Evolutionary conservation across 805 yeast species (phyloP), one percentile per base, ranked within the genome.

Genomic region (Yarrowia bubula): DNA sequence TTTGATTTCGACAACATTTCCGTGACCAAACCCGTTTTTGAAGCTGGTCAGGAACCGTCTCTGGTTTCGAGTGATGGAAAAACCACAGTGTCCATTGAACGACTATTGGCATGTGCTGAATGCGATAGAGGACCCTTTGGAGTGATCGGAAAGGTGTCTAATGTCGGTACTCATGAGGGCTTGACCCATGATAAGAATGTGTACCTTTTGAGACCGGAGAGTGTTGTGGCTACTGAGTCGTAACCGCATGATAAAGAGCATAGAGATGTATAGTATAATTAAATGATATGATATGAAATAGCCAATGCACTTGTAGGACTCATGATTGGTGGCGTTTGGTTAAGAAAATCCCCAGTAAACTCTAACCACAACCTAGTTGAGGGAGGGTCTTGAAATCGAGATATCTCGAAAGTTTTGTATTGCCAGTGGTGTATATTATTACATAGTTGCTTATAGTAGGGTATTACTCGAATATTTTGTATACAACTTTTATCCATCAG

Each of bases 41-140:
- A 46, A 9, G 41, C n/a, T 1, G 47, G 47, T 13, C 33, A 31
- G 32, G 51, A 58, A 10, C 55, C 57, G 8, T 15, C 37, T n/a
- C 41, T 61, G 8, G 41, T 37, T 4, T 47, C 55, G 10, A 33
- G 39, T 8, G 46, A 37, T 3, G 65, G 47, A 22, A 35, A 47
- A 15, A 58, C 64, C n/a, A 43, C 64, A 8, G 65, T 46, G 14
- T 41, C 46, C n/a, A 41, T 61, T 14, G 65, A 47, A 22, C 44
- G 65, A 14, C 47, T 61, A 1, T 10, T 61, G 57, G 46, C 65
- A n/a, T 61, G 65, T 15, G 65, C 57, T 13, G 65, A 61, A 8
- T 61, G 65, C 17, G 65, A 61, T 17, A 44, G 57, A 8, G 65
- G 65, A 31, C 65, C 65, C 1, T 48, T 37, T 28, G 65, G 65